Evolutionary conservation across 2,329 filamentous ascomycete species (phyloP), one percentile per base, ranked within the genome.

Genomic region (Colletotrichum sansevieriae): DNA sequence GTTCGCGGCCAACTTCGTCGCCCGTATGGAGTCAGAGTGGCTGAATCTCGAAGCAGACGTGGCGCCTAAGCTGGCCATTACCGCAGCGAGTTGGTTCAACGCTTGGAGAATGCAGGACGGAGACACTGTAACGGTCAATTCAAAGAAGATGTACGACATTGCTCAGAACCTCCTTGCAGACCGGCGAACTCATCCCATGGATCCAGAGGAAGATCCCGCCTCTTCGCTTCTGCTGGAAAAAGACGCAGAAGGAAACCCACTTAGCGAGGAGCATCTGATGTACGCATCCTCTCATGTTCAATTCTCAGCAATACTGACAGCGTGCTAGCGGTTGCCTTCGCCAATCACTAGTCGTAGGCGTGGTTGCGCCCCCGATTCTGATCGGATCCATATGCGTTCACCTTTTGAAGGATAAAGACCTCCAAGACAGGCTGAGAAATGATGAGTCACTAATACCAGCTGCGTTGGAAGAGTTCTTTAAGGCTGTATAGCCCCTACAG

Each of bases 321-420:
- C 13, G 3, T 11, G 15, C 15, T 7, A 73, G 72, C 3, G 72
- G 71, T 4, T 74, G 71, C 39, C 60, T 74, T 5, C 68, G 72
- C 10, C 72, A 74, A 41, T 69, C 61, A 2, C 47, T 73, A 2
- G 72, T 73, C 4, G 71, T 73, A 1, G 72, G 71, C 11, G 68
- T 73, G 8, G 72, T 73, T 15, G 72, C 71, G 11, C 71, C 71
- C 6, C 71, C 65, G 0, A 60, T 74, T 20, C 60, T 72, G 7
- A 65, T 73, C 7, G 72, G 71, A 11, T 71, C 70, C 22, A 73
- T 73, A n/a, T 73, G 70, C 57, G 63, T 70, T 20, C 68, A 73
- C 18, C 68, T 73, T 7, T 63, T 69, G 3, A 62, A 70, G 13
- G 65, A 74, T 52, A 71, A 73, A 54, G 49, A 29, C 0, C 60